Base-by-base conservation (phyloP, 495 filamentous ascomycete species). In the Cudoniella acicularis region DNA sequence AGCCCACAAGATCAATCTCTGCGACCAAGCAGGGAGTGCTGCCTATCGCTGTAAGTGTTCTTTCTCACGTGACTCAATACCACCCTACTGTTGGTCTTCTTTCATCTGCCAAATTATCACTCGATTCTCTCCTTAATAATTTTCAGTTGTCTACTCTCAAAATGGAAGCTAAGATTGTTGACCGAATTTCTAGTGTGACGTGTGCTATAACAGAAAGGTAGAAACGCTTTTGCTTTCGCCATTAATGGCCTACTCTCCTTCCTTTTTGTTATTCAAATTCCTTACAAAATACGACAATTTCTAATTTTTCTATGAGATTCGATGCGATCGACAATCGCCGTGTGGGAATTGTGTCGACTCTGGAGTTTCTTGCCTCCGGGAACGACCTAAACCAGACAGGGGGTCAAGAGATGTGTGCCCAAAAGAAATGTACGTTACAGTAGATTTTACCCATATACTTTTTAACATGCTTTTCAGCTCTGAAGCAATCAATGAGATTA, bases 311-410 rank as follows among this genome's bases (percentile, higher is more conserved):
- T 13, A 27, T 17, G 1, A 58, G 56, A 49, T 58, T 1, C 56
- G 56, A 42, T 58, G 56, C 30, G 56, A 58, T 22, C 25, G 56
- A 17, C 4, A 45, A 21, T 20, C 10, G 2, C 56, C 56, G 1
- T 58, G 56, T 58, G 45, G 56, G 10, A 58, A 58, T 22, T 58
- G 56, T 22, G 20, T 42, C 13, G 56, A 58, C 21, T 41, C 46
- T 10, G 11, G 30, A 20, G 22, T 49, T 4, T 17, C 48, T 6
- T 58, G 56, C 27, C 56, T 10, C 22, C 11, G 56, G 52, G 10
- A 51, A 22, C 24, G 56, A 16, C 43, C 25, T 3, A 58, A 43
- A 27, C 21, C 26, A 42, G 56, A 52, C 24, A 51, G 30, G 21
- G 42, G 10, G n/a, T 9, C 51, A 18, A 11, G 26, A 41, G 51